Conservation (phyloP, 2,329 filamentous ascomycete genomes). For the Sclerotinia sclerotiorum region DNA sequence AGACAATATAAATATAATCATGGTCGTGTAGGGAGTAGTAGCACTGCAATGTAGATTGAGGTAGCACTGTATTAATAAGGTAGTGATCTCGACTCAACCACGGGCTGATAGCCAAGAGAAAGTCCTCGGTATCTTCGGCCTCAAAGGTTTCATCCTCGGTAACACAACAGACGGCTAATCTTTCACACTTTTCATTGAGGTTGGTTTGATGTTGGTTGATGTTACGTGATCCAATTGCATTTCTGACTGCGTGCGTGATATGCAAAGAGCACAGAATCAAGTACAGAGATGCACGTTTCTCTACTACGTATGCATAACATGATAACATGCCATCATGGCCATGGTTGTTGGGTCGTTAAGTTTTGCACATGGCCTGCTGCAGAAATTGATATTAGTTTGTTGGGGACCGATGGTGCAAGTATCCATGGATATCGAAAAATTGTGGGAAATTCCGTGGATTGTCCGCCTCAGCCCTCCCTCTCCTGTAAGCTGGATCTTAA, state of each 20-base stretch:
- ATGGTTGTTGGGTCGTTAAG: neutral
- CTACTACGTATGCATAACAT: constrained; percentile 16
- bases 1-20: neutral
- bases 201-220: neutral
- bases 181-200: neutral
- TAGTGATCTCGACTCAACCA: neutral
- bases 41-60: neutral
- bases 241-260: constrained; percentile 7
- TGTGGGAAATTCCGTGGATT: neutral
- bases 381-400: neutral
- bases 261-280: constrained; percentile 13
- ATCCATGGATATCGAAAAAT: neutral
- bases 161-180: constrained; percentile 6
- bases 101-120: neutral
- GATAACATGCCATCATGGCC: neutral
- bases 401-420: constrained; percentile 3
- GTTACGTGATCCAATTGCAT: constrained; percentile 9
- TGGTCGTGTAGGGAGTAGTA: neutral
- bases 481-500: neutral
- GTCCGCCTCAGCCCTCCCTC: neutral
- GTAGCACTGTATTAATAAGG: neutral
- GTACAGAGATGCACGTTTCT: constrained; percentile 7
- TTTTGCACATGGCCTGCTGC: constrained; percentile 2
- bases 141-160: neutral
- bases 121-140: constrained; percentile 11